These are phyloP conservation scores for Linderina pennispora DNA, from an alignment of 192 early-diverging fungal species.

Conservation along the genomic window DNA sequence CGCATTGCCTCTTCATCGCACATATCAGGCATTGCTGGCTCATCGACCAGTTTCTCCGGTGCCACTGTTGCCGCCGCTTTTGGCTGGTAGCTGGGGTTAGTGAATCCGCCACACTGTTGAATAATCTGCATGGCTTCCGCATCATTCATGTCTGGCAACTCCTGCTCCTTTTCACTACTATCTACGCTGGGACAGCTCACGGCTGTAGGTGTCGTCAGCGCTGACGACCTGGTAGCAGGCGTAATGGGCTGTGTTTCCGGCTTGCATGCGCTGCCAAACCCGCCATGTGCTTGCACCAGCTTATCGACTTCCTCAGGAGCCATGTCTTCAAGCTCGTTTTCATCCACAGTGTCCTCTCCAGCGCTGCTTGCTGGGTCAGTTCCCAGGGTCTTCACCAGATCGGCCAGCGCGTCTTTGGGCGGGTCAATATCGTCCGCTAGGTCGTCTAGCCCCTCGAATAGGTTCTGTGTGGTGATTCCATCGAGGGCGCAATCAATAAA, in stretches of 20 bases:
- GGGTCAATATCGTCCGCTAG: not conserved
- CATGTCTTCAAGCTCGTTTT: slow-evolving; percentile 17
- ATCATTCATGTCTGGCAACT: not conserved
- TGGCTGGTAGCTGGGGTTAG: no score
- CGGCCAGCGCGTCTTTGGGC: no score
- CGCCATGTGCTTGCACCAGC: slow-evolving; percentile 19
- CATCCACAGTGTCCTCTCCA: no score
- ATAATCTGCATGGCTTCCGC: not conserved
- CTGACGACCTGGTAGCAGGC: not conserved
- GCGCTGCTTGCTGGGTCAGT: no score
- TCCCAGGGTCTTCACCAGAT: no score
- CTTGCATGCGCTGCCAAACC: slow-evolving; percentile 11
- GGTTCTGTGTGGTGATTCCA: not conserved
- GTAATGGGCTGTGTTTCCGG: not conserved
- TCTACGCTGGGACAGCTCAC: no score
- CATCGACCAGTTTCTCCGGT: no score
- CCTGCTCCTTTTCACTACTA: not conserved
- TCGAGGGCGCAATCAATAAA: not conserved
- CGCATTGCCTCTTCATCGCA: no score
- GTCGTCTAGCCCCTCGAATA: not conserved
- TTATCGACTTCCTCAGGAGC: slow-evolving; percentile 9
- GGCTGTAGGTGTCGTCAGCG: no score
- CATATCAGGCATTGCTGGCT: no score
- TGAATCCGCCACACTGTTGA: not conserved
- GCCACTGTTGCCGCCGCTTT: no score